These are phyloP conservation scores for Hermanozyma aechmeae DNA, from an alignment of 805 yeast species.

Conservation along the genomic window DNA sequence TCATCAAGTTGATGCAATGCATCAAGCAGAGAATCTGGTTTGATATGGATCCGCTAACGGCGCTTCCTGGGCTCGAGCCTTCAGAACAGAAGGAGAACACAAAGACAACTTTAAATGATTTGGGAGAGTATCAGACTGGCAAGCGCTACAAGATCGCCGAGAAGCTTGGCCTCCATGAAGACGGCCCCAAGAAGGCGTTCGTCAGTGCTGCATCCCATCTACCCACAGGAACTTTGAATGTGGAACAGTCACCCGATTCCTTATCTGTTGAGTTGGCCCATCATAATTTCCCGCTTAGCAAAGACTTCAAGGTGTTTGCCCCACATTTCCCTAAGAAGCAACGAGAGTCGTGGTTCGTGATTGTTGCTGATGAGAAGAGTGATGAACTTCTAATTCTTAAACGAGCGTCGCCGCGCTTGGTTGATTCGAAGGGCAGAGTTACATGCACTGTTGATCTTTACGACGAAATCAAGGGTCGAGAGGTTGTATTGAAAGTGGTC, in stretches of 20 bases:
- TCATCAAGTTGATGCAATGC: conserved; percentile 71
- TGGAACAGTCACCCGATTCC: conserved; percentile 27
- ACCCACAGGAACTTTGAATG: conserved; percentile 47
- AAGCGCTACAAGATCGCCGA: conserved; percentile 26
- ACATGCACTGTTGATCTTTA: conserved; percentile 41
- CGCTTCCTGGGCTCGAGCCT: conserved; percentile 40
- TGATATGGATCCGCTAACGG: conserved; percentile 60
- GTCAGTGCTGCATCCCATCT: conserved; percentile 42
- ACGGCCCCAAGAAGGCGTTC: conserved; percentile 34
- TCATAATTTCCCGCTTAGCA: conserved; percentile 37
- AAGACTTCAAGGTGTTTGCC: conserved; percentile 60
- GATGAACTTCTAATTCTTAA: conserved; percentile 58
- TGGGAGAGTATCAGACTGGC: conserved; percentile 34
- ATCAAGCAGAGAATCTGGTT: conserved; percentile 85
- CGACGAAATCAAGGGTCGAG: conserved; percentile 36
- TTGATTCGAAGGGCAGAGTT: conserved; percentile 29
- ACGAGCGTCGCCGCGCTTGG: conserved; percentile 57
- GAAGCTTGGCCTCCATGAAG: conserved; percentile 18
- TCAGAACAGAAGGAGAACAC: conserved; percentile 1
- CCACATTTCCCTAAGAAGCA: conserved; percentile 86
- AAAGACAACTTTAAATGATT: conserved; percentile 19
- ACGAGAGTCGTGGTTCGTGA: conserved; percentile 87
- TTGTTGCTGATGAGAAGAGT: conserved; percentile 40
- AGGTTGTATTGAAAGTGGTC: conserved; percentile 39
- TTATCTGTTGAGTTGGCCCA: conserved; percentile 44